phyloP scores from a whole-genome alignment of 2,329 filamentous ascomycete genomes.

The Aspergillus luchuensis region DNA sequence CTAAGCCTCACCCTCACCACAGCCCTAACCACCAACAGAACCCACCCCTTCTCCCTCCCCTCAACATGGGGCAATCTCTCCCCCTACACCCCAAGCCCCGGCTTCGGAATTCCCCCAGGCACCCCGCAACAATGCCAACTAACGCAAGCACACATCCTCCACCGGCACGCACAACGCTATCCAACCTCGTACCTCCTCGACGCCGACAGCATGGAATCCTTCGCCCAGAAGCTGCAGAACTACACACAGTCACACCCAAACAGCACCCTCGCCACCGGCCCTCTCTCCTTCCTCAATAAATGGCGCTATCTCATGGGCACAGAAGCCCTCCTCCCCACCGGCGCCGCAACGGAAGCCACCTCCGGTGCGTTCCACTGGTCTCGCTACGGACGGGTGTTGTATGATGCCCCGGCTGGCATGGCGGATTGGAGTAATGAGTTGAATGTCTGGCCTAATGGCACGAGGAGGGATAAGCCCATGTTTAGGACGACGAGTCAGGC shows the following conservation, averaged over 20 bases:
- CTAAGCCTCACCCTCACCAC: constrained; percentile 13
- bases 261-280: constrained; percentile 45
- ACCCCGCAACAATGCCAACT: constrained; percentile 60
- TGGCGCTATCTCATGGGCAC: constrained; percentile 53
- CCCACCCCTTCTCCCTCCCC: constrained; percentile 34
- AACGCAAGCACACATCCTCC: constrained; percentile 56
- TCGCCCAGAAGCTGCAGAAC: constrained; percentile 53
- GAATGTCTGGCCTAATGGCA: constrained; percentile 48
- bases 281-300: constrained; percentile 55
- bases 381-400: constrained; percentile 57
- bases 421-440: constrained; percentile 50
- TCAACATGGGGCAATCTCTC: constrained; percentile 35
- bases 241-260: constrained; percentile 43
- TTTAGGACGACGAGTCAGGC: constrained; percentile 58
- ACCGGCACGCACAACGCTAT: constrained; percentile 59
- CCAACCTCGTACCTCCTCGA: constrained; percentile 52
- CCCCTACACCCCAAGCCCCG: constrained; percentile 30
- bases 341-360: constrained; percentile 54
- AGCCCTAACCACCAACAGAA: constrained; percentile 24
- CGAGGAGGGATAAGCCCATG: constrained; percentile 51
- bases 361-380: constrained; percentile 57
- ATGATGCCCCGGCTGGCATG: constrained; percentile 51
- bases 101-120: constrained; percentile 38
- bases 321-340: constrained; percentile 51
- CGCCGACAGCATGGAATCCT: constrained; percentile 51